Conservation (phyloP, 805 yeast species). For the Cyberlindnera samutprakarnensis region DNA sequence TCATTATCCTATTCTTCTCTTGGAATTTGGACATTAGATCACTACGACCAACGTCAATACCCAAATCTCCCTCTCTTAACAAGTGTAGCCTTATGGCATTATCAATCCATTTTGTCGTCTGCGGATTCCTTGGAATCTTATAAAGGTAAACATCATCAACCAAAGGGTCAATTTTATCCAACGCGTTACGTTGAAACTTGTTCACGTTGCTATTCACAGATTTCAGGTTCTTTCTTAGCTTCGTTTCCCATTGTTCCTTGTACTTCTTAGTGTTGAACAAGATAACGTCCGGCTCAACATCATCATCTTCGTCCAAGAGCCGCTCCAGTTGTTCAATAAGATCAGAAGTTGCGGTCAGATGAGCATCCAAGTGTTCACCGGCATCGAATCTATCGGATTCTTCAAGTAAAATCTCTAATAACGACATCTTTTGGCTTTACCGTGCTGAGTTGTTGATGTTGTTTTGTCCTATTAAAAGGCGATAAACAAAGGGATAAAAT, state of each 20-base stretch:
- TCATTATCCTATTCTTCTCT: conserved; percentile 23
- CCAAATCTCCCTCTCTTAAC: conserved; percentile 38
- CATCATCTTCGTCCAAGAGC: too few relatives aligned
- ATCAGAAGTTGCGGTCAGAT: too few relatives aligned
- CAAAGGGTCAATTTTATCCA: conserved; percentile 23
- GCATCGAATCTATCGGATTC: too few relatives aligned
- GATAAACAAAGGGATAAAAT: too few relatives aligned
- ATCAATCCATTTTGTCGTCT: conserved; percentile 23
- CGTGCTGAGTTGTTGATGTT: too few relatives aligned
- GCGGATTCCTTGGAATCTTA: conserved; percentile 19
- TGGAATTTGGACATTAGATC: conserved; percentile 22
- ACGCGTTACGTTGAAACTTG: conserved; percentile 21
- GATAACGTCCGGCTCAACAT: too few relatives aligned
- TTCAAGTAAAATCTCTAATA: too few relatives aligned
- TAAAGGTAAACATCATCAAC: conserved; percentile 27
- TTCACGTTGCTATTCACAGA: conserved; percentile 17
- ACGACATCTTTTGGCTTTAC: too few relatives aligned
- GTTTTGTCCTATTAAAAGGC: too few relatives aligned
- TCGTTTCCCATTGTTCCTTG: conserved; percentile 29
- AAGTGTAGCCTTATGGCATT: conserved; percentile 39
- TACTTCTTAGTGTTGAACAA: too few relatives aligned
- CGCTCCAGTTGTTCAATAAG: too few relatives aligned
- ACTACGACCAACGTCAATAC: conserved; percentile 21
- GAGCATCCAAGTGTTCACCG: too few relatives aligned
- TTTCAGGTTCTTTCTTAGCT: conserved; percentile 23